phyloP scores from a whole-genome alignment of 768 basidiomycete genomes.

The Boletus patriciae region DNA sequence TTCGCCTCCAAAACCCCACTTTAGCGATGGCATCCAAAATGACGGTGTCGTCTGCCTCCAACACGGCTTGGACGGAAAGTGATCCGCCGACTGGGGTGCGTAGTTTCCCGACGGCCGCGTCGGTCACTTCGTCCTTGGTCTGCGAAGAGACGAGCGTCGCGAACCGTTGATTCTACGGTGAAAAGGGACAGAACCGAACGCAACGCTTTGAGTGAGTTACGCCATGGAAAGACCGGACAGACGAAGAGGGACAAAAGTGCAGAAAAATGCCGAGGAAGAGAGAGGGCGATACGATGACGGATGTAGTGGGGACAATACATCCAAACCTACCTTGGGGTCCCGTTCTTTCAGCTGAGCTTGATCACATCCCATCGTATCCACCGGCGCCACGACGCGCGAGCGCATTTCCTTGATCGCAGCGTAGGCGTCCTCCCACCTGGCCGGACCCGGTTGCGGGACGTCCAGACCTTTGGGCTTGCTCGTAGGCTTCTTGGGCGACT shows the following conservation, averaged over 20 bases:
- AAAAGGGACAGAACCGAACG: no score
- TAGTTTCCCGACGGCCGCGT: constrained; percentile 74
- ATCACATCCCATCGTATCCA: constrained; percentile 91
- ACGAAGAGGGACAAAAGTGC: neutral
- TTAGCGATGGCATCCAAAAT: constrained; percentile 79
- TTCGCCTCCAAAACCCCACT: constrained; percentile 91
- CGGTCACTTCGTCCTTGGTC: constrained; percentile 89
- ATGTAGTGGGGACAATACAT: neutral
- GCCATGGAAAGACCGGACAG: neutral
- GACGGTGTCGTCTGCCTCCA: constrained; percentile 57
- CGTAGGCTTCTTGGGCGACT: constrained; percentile 34
- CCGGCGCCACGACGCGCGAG: constrained; percentile 72
- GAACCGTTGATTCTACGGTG: constrained; percentile 63
- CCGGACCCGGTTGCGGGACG: constrained; percentile 66
- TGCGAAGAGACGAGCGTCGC: constrained; percentile 90
- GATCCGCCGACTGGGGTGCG: constrained; percentile 73
- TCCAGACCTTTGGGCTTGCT: constrained; percentile 57
- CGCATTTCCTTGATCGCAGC: constrained; percentile 76
- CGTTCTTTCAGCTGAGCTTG: constrained; percentile 61
- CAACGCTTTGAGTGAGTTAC: neutral
- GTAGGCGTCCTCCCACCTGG: constrained; percentile 68
- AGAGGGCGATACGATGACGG: no score
- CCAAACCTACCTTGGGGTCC: constrained; percentile 58
- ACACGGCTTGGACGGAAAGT: constrained; percentile 70
- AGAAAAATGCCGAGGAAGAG: no score